These are phyloP conservation scores for Cucurbita moschata DNA, from an alignment of 306 rosid genomes.

Conservation along the genomic window DNA sequence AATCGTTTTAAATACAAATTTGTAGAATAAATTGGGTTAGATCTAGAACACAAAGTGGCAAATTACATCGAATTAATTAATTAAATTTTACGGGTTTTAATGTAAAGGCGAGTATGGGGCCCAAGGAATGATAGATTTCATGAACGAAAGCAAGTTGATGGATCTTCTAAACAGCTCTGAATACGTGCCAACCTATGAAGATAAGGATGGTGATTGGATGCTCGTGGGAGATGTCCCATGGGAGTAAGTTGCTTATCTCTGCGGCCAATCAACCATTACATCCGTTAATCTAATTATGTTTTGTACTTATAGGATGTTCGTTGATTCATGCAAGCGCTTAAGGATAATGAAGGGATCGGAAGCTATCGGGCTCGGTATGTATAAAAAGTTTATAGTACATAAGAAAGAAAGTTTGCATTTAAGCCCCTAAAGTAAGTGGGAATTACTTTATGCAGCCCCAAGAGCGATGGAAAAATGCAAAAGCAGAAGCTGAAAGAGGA, in stretches of 20 bases:
- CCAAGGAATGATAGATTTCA: constrained; percentile 99
- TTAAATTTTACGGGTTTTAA: background rate
- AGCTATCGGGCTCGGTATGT: constrained; percentile 92
- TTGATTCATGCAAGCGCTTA: constrained; percentile 95
- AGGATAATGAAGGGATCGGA: constrained; percentile 98
- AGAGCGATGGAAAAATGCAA: constrained; percentile 99
- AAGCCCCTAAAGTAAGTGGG: background rate
- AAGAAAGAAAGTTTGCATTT: background rate
- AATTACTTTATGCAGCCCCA: constrained; percentile 50
- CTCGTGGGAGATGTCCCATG: constrained; percentile 99
- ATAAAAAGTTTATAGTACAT: no score
- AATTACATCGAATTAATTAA: background rate
- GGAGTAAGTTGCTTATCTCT: constrained; percentile 47
- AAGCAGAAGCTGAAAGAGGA: constrained; percentile 61
- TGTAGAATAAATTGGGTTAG: background rate
- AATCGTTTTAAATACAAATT: background rate
- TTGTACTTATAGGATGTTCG: constrained; percentile 58
- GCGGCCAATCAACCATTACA: background rate
- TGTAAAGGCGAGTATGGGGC: constrained; percentile 73
- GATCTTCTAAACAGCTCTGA: constrained; percentile 96
- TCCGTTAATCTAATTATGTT: background rate
- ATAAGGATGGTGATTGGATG: constrained; percentile 99
- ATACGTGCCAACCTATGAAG: constrained; percentile 97
- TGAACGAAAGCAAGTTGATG: constrained; percentile 98
- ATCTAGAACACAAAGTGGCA: background rate